Conservation (phyloP, 164 flowering plant species). For the Vitis labrusca region DNA sequence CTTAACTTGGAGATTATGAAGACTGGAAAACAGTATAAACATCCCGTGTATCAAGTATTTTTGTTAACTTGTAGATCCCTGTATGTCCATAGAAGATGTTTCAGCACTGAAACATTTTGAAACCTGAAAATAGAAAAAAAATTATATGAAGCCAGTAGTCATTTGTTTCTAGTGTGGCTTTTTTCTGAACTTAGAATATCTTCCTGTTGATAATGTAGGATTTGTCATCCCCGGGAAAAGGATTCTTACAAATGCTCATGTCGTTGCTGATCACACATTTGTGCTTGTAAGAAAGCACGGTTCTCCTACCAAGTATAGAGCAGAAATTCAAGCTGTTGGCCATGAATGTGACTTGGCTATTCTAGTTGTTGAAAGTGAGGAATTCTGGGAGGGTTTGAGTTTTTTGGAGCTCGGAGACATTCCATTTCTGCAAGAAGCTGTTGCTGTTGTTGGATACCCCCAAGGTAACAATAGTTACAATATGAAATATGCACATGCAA, state of each 20-base stretch:
- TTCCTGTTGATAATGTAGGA: slow-evolving; percentile 40
- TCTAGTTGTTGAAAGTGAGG: slow-evolving; percentile 69
- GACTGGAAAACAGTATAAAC: background rate
- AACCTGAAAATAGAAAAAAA: too few relatives aligned
- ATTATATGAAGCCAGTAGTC: too few relatives aligned
- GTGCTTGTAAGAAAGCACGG: slow-evolving; percentile 95
- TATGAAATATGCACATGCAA: too few relatives aligned
- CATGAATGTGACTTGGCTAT: slow-evolving; percentile 96
- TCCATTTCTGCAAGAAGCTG: slow-evolving; percentile 88
- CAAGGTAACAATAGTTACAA: slow-evolving; percentile 51
- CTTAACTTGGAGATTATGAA: slow-evolving; percentile 1
- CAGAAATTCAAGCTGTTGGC: slow-evolving; percentile 79
- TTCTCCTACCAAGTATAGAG: slow-evolving; percentile 83
- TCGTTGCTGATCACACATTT: slow-evolving; percentile 89
- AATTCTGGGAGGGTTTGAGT: slow-evolving; percentile 83
- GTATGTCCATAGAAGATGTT: too few relatives aligned
- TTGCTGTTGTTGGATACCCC: slow-evolving; percentile 97
- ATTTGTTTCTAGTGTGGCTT: background rate
- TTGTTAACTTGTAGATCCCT: background rate
- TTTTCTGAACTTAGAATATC: background rate
- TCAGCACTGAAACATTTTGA: too few relatives aligned
- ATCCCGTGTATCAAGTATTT: background rate
- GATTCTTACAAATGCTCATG: slow-evolving; percentile 95
- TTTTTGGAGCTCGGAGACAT: slow-evolving; percentile 80
- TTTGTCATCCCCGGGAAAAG: slow-evolving; percentile 73